Conservation (phyloP, 2,329 filamentous ascomycete genomes). For the Orbilia ellipsospora region DNA sequence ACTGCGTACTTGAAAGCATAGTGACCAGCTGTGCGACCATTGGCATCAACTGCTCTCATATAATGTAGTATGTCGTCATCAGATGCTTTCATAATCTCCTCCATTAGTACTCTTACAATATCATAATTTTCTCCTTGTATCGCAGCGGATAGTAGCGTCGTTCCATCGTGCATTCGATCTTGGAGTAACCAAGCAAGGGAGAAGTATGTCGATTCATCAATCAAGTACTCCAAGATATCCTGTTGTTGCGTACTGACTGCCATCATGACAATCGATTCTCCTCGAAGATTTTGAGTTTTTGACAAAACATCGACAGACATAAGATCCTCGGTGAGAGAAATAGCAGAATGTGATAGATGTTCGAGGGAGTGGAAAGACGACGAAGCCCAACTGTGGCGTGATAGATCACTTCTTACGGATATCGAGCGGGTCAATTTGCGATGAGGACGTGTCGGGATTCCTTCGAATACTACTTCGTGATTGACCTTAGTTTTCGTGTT, state of each 20-base stretch:
- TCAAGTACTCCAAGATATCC: conserved; percentile 79
- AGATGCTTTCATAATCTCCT: conserved; percentile 61
- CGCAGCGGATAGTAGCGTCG: conserved; percentile 87
- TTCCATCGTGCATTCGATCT: conserved; percentile 89
- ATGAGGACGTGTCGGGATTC: conserved; percentile 35
- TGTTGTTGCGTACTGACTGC: conserved; percentile 78
- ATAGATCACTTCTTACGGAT: conserved; percentile 49
- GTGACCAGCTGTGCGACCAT: conserved; percentile 91
- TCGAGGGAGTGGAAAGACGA: conserved; percentile 53
- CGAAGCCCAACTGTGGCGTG: conserved; percentile 51
- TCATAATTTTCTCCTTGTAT: conserved; percentile 83
- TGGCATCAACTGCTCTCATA: conserved; percentile 78
- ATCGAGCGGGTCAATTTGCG: conserved; percentile 45
- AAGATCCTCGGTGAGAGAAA: conserved; percentile 48
- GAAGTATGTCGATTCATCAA: conserved; percentile 81
- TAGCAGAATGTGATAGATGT: conserved; percentile 47
- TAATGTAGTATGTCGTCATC: conserved; percentile 66
- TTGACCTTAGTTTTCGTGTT: conserved; percentile 51
- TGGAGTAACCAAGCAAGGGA: conserved; percentile 76
- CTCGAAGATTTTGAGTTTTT: conserved; percentile 71
- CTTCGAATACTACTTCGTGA: conserved; percentile 49
- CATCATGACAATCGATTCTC: conserved; percentile 91
- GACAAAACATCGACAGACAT: conserved; percentile 63
- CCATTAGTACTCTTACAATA: conserved; percentile 78
- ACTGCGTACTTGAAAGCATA: conserved; percentile 80